These are phyloP conservation scores for Citrullus mucosospermus DNA, from an alignment of 306 rosid genomes.

Conservation along the genomic window DNA sequence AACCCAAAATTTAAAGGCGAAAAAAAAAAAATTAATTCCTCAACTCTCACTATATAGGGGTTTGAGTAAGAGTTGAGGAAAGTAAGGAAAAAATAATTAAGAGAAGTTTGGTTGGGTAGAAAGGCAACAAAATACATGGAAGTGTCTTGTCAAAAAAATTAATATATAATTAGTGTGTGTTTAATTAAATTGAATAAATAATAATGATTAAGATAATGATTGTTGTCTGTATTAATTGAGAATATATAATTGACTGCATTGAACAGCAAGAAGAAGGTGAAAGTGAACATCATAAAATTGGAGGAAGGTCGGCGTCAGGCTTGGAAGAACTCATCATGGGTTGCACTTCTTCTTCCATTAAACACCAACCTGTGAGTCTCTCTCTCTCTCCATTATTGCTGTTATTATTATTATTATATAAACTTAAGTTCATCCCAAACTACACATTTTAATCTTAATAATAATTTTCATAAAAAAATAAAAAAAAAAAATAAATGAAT, in stretches of 20 bases:
- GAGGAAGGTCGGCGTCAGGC: conserved; percentile 86
- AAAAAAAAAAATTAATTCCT: too few relatives aligned
- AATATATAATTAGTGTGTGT: neutral
- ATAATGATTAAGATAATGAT: conserved; percentile 4
- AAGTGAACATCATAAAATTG: conserved; percentile 62
- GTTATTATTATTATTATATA: neutral
- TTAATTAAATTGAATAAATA: neutral
- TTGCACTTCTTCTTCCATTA: conserved; percentile 76
- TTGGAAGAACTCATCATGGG: conserved; percentile 99
- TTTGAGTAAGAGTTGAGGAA: neutral
- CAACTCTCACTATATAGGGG: neutral
- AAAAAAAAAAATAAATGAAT: too few relatives aligned
- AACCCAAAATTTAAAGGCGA: too few relatives aligned
- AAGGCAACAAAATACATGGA: neutral
- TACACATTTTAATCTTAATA: too few relatives aligned
- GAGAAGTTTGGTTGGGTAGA: too few relatives aligned
- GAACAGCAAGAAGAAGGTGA: conserved; percentile 21
- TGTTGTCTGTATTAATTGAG: neutral
- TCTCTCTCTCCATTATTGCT: neutral
- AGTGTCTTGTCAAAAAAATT: neutral
- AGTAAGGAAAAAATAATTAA: neutral
- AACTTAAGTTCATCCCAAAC: too few relatives aligned
- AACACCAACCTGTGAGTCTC: conserved; percentile 42
- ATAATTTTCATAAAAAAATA: too few relatives aligned
- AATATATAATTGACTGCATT: neutral